Evolutionary conservation across 208 protist genomes (phyloP).

Genomic region (Acanthamoeba castellanii): DNA sequence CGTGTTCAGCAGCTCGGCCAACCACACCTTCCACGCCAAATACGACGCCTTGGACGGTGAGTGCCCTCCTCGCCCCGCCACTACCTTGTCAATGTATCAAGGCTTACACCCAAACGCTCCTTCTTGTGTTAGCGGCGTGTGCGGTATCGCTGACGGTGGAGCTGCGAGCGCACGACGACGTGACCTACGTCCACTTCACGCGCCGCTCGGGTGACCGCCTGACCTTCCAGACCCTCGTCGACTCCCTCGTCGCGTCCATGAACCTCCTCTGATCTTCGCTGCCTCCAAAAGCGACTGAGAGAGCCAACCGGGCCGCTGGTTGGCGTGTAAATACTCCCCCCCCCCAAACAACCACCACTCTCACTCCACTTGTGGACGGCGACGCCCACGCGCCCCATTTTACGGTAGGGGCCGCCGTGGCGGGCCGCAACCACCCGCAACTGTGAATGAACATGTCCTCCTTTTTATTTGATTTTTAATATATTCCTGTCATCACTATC

Average conservation of each 20-base stretch:
- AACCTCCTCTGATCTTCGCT: not conserved
- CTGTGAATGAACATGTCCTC: too few species aligned
- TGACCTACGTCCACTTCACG: conserved; percentile 14
- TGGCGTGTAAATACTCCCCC: not conserved
- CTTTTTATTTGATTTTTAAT: too few species aligned
- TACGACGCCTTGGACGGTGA: conserved; percentile 43
- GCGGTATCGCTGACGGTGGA: not conserved
- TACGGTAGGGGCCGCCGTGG: not conserved
- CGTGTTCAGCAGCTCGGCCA: not conserved
- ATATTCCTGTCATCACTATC: too few species aligned
- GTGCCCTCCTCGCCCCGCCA: not conserved
- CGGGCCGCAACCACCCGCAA: too few species aligned
- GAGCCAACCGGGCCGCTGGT: not conserved
- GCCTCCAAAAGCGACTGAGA: not conserved
- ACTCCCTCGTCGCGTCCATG: not conserved
- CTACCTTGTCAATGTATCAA: not conserved
- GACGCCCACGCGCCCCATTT: not conserved
- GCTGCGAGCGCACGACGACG: not conserved
- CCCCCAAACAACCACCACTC: too few species aligned
- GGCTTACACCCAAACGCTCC: not conserved
- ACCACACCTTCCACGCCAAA: conserved; percentile 9
- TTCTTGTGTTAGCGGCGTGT: not conserved
- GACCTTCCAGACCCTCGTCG: conserved; percentile 34
- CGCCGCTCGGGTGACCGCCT: not conserved
- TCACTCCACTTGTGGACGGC: not conserved